A percentile compares a stretch with the other conserved stretches of the same genome.
Conservation (phyloP, 768 basidiomycete genomes). For the Leucosporidium yakuticum region DNA sequence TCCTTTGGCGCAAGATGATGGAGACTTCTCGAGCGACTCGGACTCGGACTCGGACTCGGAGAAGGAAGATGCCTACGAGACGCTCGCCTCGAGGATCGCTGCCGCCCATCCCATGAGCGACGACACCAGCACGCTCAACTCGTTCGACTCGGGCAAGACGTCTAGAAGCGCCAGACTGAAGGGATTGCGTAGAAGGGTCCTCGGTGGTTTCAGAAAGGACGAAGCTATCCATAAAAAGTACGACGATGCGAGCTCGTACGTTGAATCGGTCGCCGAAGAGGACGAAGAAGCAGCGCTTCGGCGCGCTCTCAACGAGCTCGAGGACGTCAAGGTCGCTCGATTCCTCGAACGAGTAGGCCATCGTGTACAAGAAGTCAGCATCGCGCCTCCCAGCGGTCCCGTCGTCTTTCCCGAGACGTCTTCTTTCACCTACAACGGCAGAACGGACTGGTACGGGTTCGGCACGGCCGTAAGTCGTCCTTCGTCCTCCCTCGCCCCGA, state of each 20-base stretch:
- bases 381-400: neutral
- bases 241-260: neutral
- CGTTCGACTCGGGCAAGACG: neutral
- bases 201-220: no score
- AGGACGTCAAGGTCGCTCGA: neutral
- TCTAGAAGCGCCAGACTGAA: neutral
- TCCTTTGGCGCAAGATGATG: no score
- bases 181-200: no score
- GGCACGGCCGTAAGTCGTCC: neutral
- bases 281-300: neutral
- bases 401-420: neutral
- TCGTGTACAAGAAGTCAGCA: neutral
- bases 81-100: neutral
- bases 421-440: neutral
- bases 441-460: neutral
- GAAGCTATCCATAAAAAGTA: neutral
- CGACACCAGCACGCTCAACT: neutral
- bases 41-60: no score
- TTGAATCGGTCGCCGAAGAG: neutral
- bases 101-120: neutral
- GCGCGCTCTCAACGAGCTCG: neutral
- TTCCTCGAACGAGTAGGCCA: neutral
- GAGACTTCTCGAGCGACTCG: no score
- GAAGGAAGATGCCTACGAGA: no score
- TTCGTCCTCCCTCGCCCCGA: neutral